Evolutionary conservation across 345 rosid genomes (phyloP).

Genomic region (Cardamine chenopodiifolia): DNA sequence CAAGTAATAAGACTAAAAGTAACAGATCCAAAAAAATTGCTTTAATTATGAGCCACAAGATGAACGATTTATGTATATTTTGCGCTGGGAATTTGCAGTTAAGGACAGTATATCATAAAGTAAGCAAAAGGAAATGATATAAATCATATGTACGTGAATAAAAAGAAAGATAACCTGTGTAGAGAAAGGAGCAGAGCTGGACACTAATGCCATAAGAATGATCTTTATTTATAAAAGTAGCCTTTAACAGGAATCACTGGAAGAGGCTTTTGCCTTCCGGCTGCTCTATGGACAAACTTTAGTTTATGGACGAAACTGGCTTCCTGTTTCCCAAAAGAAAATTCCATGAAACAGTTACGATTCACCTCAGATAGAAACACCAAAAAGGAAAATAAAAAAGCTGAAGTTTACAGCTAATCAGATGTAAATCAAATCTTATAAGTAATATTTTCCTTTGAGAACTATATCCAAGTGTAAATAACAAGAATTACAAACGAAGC

Average conservation of each 20-base stretch:
- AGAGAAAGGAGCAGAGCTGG: slow-evolving; percentile 32
- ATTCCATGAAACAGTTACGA: neutral
- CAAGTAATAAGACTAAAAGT: slow-evolving; percentile 19
- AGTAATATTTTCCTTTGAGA: neutral
- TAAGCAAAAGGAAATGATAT: slow-evolving; percentile 11
- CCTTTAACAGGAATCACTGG: slow-evolving; percentile 20
- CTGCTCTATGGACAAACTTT: slow-evolving; percentile 17
- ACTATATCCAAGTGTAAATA: slow-evolving; percentile 2
- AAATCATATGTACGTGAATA: slow-evolving; percentile 4
- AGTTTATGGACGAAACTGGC: neutral
- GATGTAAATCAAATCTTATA: neutral
- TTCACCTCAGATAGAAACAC: neutral
- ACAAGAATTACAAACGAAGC: neutral
- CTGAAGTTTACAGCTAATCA: neutral
- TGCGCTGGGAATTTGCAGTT: slow-evolving; percentile 26
- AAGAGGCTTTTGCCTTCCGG: neutral
- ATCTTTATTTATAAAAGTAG: slow-evolving; percentile 28
- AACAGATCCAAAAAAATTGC: neutral
- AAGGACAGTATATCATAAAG: slow-evolving; percentile 18
- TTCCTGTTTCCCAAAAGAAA: slow-evolving; percentile 10
- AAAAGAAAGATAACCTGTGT: slow-evolving; percentile 23
- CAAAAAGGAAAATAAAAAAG: neutral
- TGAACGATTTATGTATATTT: neutral
- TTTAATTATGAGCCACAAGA: slow-evolving; percentile 10
- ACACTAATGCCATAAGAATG: slow-evolving; percentile 27